Evolutionary conservation across 2,329 filamentous ascomycete genomes (phyloP), one percentile per base, ranked within the genome.

Genomic region (Claviceps sp.): DNA sequence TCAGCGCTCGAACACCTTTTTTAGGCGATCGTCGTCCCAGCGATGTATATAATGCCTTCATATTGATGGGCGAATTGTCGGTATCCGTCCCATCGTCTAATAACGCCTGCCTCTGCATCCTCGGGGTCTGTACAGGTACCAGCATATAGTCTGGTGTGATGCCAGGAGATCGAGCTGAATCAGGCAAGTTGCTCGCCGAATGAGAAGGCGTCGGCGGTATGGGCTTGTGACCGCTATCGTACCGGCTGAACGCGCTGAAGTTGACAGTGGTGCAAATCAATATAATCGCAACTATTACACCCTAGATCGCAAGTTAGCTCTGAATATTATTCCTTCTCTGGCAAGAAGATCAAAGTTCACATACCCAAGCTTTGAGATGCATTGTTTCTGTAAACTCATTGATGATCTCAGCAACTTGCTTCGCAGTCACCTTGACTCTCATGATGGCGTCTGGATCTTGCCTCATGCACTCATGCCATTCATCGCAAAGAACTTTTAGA

Each of bases 371-470:
- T 67, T 96, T 96, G 67, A 88, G 85, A 57, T 85, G 88, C 67
- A 97, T 90, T 5, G 87, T 83, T 60, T 95, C 88, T 4, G 95
- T 84, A 65, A 97, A 96, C 61, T 85, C 85, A 65, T 97, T 96
- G 67, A 97, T 84, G 42, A 98, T 95, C 62, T 88, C 82, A 1
- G 91, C 91, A 63, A 96, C 86, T 26, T 90, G 93, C 62, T 87
- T 85, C 5, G 88, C 90, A 18, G 85, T 88, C 41, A 95, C 81
- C 61, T 84, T 85, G 43, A 91, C 85, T 40, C 84, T 77, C 58
- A 87, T 89, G 52, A 95, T 81, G 52, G 81, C 81, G 45, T 82
- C 76, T 0, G 89, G 84, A 61, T 96, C 87, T 57, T 84, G 81
- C 57, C 84, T 82, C 88, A 95, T 95, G 68, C 93, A 97, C 37